Evolutionary conservation across 345 rosid genomes (phyloP).

Genomic region (Populus alba): DNA sequence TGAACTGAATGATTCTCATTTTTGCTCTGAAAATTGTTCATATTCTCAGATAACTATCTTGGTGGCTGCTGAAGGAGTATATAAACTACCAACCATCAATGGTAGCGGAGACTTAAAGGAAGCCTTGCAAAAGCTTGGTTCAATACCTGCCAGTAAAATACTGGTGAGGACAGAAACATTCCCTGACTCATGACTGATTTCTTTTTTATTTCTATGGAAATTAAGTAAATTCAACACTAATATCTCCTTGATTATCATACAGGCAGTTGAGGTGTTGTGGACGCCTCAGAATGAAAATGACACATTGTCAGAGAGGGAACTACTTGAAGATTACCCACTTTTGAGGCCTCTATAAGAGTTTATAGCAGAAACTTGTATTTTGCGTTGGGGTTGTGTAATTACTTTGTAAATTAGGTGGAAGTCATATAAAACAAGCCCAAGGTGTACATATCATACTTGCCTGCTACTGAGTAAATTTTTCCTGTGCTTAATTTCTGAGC

Average conservation of each 20-base stretch:
- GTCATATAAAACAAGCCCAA: constrained; percentile 32
- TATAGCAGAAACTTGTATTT: constrained; percentile 6
- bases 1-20: not conserved
- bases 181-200: not conserved
- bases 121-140: constrained; percentile 75
- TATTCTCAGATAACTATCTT: constrained; percentile 65
- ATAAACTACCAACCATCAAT: constrained; percentile 67
- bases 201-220: not conserved
- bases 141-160: constrained; percentile 65
- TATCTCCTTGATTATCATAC: constrained; percentile 21
- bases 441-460: not conserved
- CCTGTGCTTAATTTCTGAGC: constrained; percentile 6
- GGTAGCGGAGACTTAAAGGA: constrained; percentile 71
- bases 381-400: constrained; percentile 17
- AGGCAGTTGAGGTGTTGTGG: constrained; percentile 98
- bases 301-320: constrained; percentile 65
- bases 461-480: not conserved
- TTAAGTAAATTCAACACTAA: constrained; percentile 13
- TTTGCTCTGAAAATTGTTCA: not conserved
- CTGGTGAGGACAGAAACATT: constrained; percentile 43
- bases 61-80: constrained; percentile 90
- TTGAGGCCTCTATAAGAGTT: constrained; percentile 66
- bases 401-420: constrained; percentile 4
- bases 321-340: constrained; percentile 86
- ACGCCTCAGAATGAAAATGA: constrained; percentile 88